These are phyloP conservation scores for Teratosphaeria destructans DNA, from an alignment of 2,329 filamentous ascomycete genomes.

Conservation along the genomic window DNA sequence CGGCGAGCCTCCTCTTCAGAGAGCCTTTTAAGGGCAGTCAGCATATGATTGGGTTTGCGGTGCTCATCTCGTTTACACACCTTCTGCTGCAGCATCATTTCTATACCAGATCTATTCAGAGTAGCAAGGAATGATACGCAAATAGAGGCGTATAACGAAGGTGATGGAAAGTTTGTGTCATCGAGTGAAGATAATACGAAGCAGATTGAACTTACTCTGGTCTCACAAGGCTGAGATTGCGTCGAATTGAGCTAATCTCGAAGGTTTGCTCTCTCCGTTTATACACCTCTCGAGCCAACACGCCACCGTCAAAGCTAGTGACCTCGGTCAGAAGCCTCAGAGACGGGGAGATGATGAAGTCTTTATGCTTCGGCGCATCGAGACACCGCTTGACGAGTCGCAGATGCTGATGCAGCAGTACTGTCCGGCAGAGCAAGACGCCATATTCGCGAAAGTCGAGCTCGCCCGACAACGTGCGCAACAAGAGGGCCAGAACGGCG, in stretches of 20 bases:
- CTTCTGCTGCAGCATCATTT: neutral
- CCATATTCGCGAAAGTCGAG: conserved; percentile 68
- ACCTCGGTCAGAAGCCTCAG: conserved; percentile 77
- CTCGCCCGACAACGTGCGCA: conserved; percentile 65
- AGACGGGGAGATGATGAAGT: conserved; percentile 79
- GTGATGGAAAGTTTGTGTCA: neutral
- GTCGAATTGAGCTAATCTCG: conserved; percentile 56
- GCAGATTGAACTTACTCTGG: conserved; percentile 28
- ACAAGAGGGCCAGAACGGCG: conserved; percentile 68
- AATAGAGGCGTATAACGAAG: neutral
- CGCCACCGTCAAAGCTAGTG: conserved; percentile 76
- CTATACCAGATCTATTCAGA: neutral
- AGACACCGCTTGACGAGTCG: conserved; percentile 72
- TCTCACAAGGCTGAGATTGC: conserved; percentile 66
- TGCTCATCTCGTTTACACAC: neutral
- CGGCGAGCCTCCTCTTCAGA: conserved; percentile 49
- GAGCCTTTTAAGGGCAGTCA: conserved; percentile 3
- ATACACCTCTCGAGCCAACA: conserved; percentile 67
- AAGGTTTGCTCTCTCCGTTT: conserved; percentile 68
- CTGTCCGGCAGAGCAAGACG: conserved; percentile 65
- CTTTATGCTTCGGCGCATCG: conserved; percentile 70
- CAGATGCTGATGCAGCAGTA: conserved; percentile 71
- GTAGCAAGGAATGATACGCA: neutral
- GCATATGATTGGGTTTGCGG: neutral
- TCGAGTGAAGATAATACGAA: neutral